Evolutionary conservation across 2,329 filamentous ascomycete species (phyloP).

Genomic region (Esteya vermicola): DNA sequence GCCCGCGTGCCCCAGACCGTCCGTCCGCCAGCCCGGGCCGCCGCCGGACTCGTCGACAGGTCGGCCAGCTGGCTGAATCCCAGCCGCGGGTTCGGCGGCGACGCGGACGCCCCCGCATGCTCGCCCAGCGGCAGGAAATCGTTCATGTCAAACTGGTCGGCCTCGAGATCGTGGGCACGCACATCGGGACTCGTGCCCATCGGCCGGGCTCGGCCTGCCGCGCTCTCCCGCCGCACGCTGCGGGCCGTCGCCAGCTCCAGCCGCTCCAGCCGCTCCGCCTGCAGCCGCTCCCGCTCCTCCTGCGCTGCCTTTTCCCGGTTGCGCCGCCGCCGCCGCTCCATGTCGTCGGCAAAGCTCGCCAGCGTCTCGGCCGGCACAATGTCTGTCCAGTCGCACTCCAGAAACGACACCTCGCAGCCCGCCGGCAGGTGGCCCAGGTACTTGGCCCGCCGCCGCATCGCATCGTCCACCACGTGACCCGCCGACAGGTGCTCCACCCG

Average conservation of each 20-base stretch:
- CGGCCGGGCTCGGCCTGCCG: neutral
- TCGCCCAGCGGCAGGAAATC: conserved; percentile 52
- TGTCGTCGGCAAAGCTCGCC: conserved; percentile 61
- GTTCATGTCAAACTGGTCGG: conserved; percentile 22
- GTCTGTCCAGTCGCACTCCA: conserved; percentile 93
- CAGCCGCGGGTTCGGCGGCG: conserved; percentile 41
- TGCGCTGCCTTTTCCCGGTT: conserved; percentile 72
- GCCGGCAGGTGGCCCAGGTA: conserved; percentile 77
- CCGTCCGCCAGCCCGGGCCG: conserved; percentile 33
- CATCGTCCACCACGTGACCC: conserved; percentile 76
- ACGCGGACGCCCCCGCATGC: conserved; percentile 7
- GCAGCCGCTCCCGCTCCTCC: conserved; percentile 72
- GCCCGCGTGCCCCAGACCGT: conserved; percentile 89
- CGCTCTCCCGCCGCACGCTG: neutral
- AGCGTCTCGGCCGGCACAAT: conserved; percentile 64
- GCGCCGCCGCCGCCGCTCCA: conserved; percentile 59
- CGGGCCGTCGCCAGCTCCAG: conserved; percentile 56
- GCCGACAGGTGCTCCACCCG: conserved; percentile 81
- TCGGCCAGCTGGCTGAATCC: conserved; percentile 58
- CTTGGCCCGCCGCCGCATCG: conserved; percentile 67
- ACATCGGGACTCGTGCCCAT: too few species aligned
- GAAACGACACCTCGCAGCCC: conserved; percentile 80
- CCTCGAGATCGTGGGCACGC: neutral
- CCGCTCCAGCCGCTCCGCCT: conserved; percentile 69
- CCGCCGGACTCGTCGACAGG: conserved; percentile 68